Base-by-base conservation (phyloP, 768 basidiomycete species). In the Pleurotus platypus region DNA sequence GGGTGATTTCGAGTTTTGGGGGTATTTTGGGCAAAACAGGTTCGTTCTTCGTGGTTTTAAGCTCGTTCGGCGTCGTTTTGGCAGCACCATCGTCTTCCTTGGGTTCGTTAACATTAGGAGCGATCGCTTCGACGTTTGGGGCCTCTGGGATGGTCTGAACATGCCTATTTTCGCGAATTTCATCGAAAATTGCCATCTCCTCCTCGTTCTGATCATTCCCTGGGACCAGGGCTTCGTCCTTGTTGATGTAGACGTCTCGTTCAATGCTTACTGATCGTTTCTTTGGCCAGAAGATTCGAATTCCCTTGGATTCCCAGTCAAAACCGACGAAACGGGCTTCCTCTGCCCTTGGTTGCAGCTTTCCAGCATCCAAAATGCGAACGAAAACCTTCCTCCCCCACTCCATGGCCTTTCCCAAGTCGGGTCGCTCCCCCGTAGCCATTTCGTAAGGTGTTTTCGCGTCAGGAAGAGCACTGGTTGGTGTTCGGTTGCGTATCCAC, bases 241-340 rank as follows among this genome's bases (percentile, higher is more conserved):
- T 59, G 48, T 66, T 61, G 55, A 66, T 65, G n/a, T 55, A 45
- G 12, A 67, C 57, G 53, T 71, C 63, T 27, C 63, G 30, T 49
- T 72, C 70, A 30, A 69, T 59, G 11, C 63, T 64, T 2, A 72
- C 61, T 12, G 12, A 47, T 1, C 59, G 50, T 38, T 68, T 65
- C 3, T 27, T 54, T 13, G 66, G 66, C 68, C 67, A 72, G 55
- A 69, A 72, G 35, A 72, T 63, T 7, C 66, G 59, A 49, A 61
- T 58, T 12, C 67, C 69, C 67, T 40, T 67, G 22, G 58, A 12
- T 22, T n/a, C n/a, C n/a, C n/a, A n/a, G n/a, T n/a, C n/a, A n/a
- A n/a, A n/a, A n/a, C n/a, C n/a, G n/a, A n/a, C n/a, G n/a, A n/a
- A n/a, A n/a, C n/a, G n/a, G n/a, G n/a, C n/a, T n/a, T n/a, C n/a